phyloP scores from a whole-genome alignment of 345 rosid genomes.

The Arabidopsis suecica region DNA sequence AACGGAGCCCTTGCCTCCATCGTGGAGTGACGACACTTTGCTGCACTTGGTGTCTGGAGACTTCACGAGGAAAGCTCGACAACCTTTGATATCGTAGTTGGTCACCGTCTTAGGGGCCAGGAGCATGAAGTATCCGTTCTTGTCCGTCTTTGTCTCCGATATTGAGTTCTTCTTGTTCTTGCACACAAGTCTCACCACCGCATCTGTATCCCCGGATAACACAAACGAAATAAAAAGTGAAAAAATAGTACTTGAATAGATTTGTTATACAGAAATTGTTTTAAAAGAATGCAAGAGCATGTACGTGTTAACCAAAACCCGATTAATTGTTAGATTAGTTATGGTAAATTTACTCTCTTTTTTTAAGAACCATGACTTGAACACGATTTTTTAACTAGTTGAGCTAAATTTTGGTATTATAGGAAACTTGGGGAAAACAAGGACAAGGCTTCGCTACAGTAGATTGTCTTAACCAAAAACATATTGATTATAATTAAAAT shows the following conservation, averaged over 20 bases:
- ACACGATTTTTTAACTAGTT: neutral
- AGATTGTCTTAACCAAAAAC: neutral
- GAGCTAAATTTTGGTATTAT: neutral
- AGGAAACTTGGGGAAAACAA: neutral
- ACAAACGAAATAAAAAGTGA: neutral
- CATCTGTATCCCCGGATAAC: conserved; percentile 50
- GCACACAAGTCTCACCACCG: conserved; percentile 74
- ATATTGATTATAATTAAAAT: neutral
- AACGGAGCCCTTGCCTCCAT: conserved; percentile 55
- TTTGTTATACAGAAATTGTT: neutral
- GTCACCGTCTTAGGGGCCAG: conserved; percentile 70
- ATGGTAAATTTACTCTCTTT: neutral
- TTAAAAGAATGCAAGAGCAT: neutral
- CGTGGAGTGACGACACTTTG: conserved; percentile 57
- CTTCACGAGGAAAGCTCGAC: conserved; percentile 58
- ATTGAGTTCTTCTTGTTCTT: conserved; percentile 54
- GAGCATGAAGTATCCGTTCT: conserved; percentile 72
- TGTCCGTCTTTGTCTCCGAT: conserved; percentile 57
- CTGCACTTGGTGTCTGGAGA: conserved; percentile 54
- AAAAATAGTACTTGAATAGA: neutral
- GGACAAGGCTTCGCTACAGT: neutral
- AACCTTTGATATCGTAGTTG: conserved; percentile 67
- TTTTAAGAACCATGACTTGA: neutral
- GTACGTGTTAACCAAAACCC: neutral
- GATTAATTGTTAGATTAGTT: neutral